phyloP scores from a whole-genome alignment of 345 rosid species.

The Bruguiera parviflora region DNA sequence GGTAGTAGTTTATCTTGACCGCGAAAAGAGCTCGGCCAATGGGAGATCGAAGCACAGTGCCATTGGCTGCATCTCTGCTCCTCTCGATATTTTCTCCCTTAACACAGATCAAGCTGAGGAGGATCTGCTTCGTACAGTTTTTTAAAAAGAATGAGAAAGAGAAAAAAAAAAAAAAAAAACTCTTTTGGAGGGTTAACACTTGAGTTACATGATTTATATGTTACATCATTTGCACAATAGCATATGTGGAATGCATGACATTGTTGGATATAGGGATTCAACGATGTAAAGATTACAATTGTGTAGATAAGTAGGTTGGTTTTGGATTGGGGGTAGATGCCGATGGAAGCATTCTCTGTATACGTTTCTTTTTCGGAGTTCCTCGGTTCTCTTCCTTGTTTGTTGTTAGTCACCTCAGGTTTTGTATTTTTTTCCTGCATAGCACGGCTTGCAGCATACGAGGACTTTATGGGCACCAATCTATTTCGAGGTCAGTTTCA shows the following conservation, averaged over 20 bases:
- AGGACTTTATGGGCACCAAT: too few species aligned
- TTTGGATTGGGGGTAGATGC: slow-evolving; percentile 12
- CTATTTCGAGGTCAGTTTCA: too few species aligned
- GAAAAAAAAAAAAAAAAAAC: too few species aligned
- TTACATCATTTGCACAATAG: slow-evolving; percentile 2
- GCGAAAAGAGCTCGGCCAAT: slow-evolving; percentile 30
- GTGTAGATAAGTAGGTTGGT: slow-evolving; percentile 12
- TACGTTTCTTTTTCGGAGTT: neutral
- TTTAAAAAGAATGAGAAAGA: slow-evolving; percentile 14
- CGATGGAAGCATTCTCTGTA: slow-evolving; percentile 12
- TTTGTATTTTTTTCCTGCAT: too few species aligned
- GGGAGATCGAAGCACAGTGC: slow-evolving; percentile 25
- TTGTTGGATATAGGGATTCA: slow-evolving; percentile 3
- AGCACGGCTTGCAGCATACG: too few species aligned
- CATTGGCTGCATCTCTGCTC: slow-evolving; percentile 54
- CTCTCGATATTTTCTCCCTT: slow-evolving; percentile 67
- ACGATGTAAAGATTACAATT: neutral
- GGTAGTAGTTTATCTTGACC: slow-evolving; percentile 45
- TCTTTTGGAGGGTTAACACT: neutral
- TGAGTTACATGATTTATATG: slow-evolving; percentile 5
- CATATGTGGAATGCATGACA: neutral
- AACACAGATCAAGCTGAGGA: slow-evolving; percentile 46
- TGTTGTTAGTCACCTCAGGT: neutral
- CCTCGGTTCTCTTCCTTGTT: slow-evolving; percentile 8
- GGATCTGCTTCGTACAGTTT: slow-evolving; percentile 24